Evolutionary conservation across 257 asterid species (phyloP).

Genomic region (Solanum peruvianum): DNA sequence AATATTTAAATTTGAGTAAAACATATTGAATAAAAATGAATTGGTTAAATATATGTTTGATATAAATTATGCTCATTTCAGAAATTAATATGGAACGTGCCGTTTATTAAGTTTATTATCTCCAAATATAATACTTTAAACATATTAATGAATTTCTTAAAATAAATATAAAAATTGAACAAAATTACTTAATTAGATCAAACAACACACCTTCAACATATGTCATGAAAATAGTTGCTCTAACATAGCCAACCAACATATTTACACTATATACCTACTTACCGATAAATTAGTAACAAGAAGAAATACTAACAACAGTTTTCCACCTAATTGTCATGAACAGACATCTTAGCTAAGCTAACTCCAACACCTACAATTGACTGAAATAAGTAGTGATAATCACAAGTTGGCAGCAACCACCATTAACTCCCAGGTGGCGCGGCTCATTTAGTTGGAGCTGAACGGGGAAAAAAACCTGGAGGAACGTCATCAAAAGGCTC

Average conservation of each 20-base stretch:
- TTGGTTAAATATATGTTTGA: background rate
- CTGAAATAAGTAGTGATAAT: background rate
- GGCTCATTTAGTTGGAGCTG: background rate
- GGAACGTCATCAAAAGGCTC: constrained; percentile 7
- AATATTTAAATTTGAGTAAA: no score
- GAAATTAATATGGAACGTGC: background rate
- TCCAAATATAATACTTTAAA: background rate
- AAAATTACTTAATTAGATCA: background rate
- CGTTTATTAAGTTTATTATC: background rate
- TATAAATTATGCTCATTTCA: background rate
- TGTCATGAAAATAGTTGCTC: background rate
- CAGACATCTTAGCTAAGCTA: background rate
- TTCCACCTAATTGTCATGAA: background rate
- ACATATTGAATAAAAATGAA: background rate
- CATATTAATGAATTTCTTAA: background rate
- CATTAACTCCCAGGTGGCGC: background rate
- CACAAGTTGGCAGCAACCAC: background rate
- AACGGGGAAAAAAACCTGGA: constrained; percentile 13
- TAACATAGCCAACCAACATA: background rate
- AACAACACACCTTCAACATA: background rate
- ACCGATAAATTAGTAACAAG: background rate
- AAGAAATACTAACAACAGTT: background rate
- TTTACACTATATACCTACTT: background rate
- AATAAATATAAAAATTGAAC: background rate
- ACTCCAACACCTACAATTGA: background rate